These are phyloP conservation scores for Emergomyces africanus DNA, from an alignment of 2,329 filamentous ascomycete species.

Conservation along the genomic window DNA sequence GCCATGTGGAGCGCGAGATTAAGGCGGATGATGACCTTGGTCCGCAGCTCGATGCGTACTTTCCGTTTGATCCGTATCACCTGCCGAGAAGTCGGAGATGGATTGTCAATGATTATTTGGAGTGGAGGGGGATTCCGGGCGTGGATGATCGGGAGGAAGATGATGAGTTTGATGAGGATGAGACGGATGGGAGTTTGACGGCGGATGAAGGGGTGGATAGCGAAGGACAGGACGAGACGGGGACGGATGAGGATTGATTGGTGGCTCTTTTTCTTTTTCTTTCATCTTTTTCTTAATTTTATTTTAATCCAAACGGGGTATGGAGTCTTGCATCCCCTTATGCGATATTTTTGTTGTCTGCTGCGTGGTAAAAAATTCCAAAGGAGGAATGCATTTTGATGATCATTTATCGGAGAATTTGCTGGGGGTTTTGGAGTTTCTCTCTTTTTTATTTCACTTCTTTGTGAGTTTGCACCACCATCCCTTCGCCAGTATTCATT, in stretches of 20 bases:
- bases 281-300: background rate
- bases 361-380: background rate
- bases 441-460: background rate
- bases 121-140: constrained; percentile 64
- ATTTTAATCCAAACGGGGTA: background rate
- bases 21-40: constrained; percentile 55
- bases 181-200: constrained; percentile 17
- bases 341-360: background rate
- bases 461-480: background rate
- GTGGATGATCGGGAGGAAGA: constrained; percentile 47
- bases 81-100: constrained; percentile 76
- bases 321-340: background rate
- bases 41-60: constrained; percentile 84
- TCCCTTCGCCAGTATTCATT: background rate
- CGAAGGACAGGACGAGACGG: constrained; percentile 30
- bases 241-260: constrained; percentile 28
- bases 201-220: constrained; percentile 22
- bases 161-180: constrained; percentile 35
- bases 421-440: background rate
- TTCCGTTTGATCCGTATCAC: constrained; percentile 94
- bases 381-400: background rate
- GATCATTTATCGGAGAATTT: background rate
- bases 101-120: constrained; percentile 72
- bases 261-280: background rate
- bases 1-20: constrained; percentile 41